Base-by-base conservation (phyloP, 2,329 filamentous ascomycete genomes). In the Achaetomium macrosporum region DNA sequence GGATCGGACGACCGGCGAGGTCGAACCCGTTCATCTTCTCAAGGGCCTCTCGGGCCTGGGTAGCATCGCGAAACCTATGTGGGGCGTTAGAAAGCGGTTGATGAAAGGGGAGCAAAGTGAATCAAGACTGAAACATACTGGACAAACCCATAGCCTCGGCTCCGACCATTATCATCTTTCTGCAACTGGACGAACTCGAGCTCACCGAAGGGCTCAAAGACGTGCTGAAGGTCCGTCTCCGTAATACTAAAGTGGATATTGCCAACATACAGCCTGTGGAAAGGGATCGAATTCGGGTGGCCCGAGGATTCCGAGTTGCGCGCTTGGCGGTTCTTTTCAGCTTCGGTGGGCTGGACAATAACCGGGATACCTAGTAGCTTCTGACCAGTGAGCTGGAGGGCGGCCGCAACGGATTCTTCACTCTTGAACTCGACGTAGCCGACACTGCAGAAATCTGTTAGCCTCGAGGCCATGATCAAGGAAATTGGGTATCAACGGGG, bases 11-110 rank as follows among this genome's bases (percentile, higher is more conserved):
- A 72, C 91, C 91, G 65, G 93, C 93, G 63, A 99, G 84, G 73
- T 97, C 93, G 75, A 97, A 99, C 60, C 92, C 91, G 73, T 99
- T 99, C 92, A 99, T 96, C 74, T 96, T 96, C 71, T 96, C 90
- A 59, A 99, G 78, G 57, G 93, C 95, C 70, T 96, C 89, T 68
- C 92, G 89, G 67, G 93, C 93, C 71, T 96, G 85, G 59, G 83
- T 83, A 54, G 92, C 90, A 67, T 97, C 88, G 65, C 87, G 85
- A 72, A 95, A 96, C 68, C 90, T 96, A 3, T 9, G n/a, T 44
- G 35, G 30, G 17, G 10, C 0, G 65, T 78, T 64, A 78, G 73
- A 54, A 45, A 56, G 11, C 36, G 12, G 5, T 25, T 7, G 31
- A 16, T 13, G 13, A 19, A 16, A 12, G 25, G 25, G 25, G 25